Conservation (phyloP, 176 grass and related monocot genomes). For the Raddia guianensis region DNA sequence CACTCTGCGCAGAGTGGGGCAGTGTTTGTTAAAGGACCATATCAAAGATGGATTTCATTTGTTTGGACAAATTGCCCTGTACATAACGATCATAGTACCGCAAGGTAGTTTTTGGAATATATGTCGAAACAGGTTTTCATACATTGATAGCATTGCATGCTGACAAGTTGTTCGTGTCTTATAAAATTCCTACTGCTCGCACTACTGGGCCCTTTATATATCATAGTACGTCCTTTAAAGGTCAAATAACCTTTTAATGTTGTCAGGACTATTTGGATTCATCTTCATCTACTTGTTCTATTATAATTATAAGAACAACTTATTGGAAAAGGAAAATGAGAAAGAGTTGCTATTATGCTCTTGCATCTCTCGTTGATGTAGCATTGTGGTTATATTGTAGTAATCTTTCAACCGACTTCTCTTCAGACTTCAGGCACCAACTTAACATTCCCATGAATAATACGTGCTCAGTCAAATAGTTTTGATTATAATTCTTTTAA, state of each 20-base stretch:
- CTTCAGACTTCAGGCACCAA: conserved; percentile 33
- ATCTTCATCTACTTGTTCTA: not conserved
- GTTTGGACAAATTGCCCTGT: not conserved
- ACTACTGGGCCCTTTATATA: not conserved
- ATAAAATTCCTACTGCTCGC: not conserved
- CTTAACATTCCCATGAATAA: conserved; percentile 9
- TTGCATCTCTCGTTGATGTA: not conserved
- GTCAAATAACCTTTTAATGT: not conserved
- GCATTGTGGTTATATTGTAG: not conserved
- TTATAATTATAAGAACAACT: not conserved
- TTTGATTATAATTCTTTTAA: not conserved
- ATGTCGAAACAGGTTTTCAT: not conserved
- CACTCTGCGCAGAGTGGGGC: not conserved
- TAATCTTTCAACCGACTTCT: conserved; percentile 35
- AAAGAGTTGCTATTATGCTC: not conserved
- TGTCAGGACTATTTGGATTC: not conserved
- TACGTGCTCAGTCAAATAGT: not conserved
- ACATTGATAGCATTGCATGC: not conserved
- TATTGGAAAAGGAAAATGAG: not conserved
- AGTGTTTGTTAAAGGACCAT: not conserved
- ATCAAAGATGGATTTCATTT: not conserved
- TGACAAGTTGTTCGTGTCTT: not conserved
- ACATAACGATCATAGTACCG: not conserved
- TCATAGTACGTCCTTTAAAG: not conserved
- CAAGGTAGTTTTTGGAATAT: not conserved